Conservation (phyloP, 768 basidiomycete species). For the Fistulinella prunicolor region DNA sequence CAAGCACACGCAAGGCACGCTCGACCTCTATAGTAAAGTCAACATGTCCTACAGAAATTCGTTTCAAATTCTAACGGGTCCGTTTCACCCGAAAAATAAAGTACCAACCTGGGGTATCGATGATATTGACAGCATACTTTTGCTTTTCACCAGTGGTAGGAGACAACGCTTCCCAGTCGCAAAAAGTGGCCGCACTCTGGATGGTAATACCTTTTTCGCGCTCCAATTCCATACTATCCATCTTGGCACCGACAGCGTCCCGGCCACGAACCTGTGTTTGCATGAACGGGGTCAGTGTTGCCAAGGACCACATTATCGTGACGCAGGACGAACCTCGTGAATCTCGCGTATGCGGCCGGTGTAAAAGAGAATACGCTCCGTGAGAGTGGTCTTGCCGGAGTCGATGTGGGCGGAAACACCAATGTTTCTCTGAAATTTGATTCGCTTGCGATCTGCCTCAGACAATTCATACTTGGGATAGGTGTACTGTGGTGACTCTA, state of each 20-base stretch:
- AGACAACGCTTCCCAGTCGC: conserved; percentile 84
- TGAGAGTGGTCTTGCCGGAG: conserved; percentile 97
- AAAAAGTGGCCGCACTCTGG: conserved; percentile 97
- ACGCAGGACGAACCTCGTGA: conserved; percentile 72
- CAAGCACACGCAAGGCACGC: conserved; percentile 90
- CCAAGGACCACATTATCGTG: neutral
- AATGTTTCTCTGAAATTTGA: conserved; percentile 86
- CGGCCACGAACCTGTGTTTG: conserved; percentile 75
- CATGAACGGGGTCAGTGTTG: neutral
- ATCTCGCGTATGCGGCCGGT: conserved; percentile 95
- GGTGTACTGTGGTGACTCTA: conserved; percentile 19
- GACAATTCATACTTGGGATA: conserved; percentile 49
- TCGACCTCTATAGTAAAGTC: conserved; percentile 99
- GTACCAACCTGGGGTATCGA: conserved; percentile 86
- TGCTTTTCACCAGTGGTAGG: conserved; percentile 60
- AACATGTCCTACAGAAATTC: conserved; percentile 74
- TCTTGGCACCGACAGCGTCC: conserved; percentile 97
- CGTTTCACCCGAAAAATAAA: no score
- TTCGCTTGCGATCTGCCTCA: conserved; percentile 60
- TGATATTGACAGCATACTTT: conserved; percentile 95
- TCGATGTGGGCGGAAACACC: conserved; percentile 96
- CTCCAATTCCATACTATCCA: conserved; percentile 99
- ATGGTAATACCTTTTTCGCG: conserved; percentile 99
- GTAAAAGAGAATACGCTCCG: conserved; percentile 94
- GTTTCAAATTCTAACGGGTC: neutral